A percentile compares a stretch with the other conserved stretches of the same genome.
phyloP scores from a whole-genome alignment of 2,329 filamentous ascomycete species.

The Cladosporium austrohemisphaericum region DNA sequence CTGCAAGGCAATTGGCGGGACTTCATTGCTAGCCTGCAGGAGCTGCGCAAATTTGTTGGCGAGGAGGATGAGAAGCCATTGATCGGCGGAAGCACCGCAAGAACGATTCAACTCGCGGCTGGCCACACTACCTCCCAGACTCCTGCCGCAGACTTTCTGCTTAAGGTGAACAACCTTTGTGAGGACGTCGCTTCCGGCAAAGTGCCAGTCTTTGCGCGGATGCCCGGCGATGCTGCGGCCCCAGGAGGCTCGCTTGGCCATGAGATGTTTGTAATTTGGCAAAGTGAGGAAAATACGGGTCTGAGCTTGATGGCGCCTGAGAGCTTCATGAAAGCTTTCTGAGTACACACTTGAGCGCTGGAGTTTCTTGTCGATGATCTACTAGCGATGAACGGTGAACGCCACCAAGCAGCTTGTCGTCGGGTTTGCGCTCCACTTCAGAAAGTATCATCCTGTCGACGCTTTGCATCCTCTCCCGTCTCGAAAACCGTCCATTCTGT shows the following conservation, averaged over 20 bases:
- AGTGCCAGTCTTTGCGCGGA: not conserved
- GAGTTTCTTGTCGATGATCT: too few relatives aligned
- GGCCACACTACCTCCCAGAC: slow-evolving; percentile 1
- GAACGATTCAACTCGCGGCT: not conserved
- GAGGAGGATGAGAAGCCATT: not conserved
- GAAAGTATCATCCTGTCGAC: too few relatives aligned
- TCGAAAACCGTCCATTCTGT: too few relatives aligned
- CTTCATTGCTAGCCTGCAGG: not conserved
- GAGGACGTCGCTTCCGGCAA: not conserved
- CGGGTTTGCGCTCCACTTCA: too few relatives aligned
- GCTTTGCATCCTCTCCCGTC: too few relatives aligned
- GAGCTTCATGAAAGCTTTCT: not conserved
- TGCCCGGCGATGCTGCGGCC: not conserved
- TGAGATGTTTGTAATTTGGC: slow-evolving; percentile 2
- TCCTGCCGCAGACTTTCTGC: not conserved
- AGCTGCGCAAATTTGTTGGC: not conserved
- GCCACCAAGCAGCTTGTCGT: too few relatives aligned
- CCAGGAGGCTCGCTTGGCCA: slow-evolving; percentile 8
- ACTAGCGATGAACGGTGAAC: too few relatives aligned
- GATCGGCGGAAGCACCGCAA: too few relatives aligned
- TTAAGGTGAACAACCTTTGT: not conserved
- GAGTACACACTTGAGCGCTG: too few relatives aligned
- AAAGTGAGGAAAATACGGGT: not conserved
- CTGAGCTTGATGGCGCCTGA: slow-evolving; percentile 3
- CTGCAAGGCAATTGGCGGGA: slow-evolving; percentile 7